A percentile compares a stretch with the other conserved stretches of the same genome.
phyloP scores from a whole-genome alignment of 1,139 yeast genomes.

The Yamadazyma jaroonii region DNA sequence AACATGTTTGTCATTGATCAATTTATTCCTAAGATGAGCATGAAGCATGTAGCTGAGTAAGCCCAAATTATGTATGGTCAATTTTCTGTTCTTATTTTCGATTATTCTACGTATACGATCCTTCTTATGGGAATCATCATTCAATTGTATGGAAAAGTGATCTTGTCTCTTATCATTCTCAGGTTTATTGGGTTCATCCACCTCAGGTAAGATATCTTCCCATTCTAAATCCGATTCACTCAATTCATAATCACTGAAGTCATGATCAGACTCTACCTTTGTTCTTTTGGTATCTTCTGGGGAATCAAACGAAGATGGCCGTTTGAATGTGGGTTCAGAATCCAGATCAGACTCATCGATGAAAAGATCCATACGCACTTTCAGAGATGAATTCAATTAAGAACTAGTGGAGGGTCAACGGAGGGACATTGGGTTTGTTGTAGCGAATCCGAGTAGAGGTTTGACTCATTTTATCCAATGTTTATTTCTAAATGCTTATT shows the following conservation, averaged over 20 bases:
- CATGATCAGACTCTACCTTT: not conserved
- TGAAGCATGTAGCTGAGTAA: conserved; percentile 25
- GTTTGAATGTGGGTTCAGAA: conserved; percentile 2
- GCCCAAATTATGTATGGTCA: conserved; percentile 23
- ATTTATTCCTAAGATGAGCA: conserved; percentile 23
- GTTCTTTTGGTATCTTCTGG: not conserved
- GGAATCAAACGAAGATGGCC: conserved; percentile 1
- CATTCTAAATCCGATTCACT: conserved; percentile 10
- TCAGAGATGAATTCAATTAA: not conserved
- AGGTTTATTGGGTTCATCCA: not conserved
- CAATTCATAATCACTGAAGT: not conserved
- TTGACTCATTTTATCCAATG: not conserved
- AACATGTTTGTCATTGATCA: conserved; percentile 20
- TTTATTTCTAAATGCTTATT: not conserved
- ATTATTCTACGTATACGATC: conserved; percentile 1
- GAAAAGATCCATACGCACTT: too few species aligned
- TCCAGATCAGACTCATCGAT: too few species aligned
- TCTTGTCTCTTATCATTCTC: not conserved
- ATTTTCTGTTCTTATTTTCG: conserved; percentile 11
- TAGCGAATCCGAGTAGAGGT: too few species aligned
- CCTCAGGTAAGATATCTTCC: conserved; percentile 8
- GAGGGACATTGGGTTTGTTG: too few species aligned
- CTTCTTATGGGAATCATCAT: not conserved
- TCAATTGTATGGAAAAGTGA: conserved; percentile 1
- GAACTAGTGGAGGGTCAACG: not conserved